A percentile compares a stretch with the other conserved stretches of the same genome.
phyloP scores from a whole-genome alignment of 768 basidiomycete genomes.

The Boletales sp. region DNA sequence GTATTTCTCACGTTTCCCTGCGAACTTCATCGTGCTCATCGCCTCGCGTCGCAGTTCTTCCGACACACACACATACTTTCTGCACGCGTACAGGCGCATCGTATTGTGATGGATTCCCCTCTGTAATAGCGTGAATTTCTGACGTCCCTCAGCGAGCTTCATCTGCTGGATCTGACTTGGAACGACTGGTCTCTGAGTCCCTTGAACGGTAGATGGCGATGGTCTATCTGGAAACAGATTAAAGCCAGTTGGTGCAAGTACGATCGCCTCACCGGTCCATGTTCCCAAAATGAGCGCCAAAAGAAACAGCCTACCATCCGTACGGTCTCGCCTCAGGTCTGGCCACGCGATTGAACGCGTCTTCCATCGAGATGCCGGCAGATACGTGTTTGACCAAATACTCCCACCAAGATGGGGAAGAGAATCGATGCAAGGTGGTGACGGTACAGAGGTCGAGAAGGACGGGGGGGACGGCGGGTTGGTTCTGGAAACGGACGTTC shows the following conservation, averaged over 20 bases:
- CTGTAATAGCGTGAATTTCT: no score
- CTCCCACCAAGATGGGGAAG: constrained; percentile 68
- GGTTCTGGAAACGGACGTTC: not conserved
- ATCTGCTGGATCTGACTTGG: no score
- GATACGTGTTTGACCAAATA: constrained; percentile 61
- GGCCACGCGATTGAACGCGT: constrained; percentile 61
- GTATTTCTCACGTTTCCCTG: no score
- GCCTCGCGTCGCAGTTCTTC: no score
- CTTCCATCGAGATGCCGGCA: constrained; percentile 48
- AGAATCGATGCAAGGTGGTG: constrained; percentile 62
- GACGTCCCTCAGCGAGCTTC: no score
- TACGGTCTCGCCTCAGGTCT: constrained; percentile 48
- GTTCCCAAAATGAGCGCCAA: not conserved
- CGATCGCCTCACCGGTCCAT: constrained; percentile 65
- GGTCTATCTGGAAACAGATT: no score
- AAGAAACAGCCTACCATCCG: not conserved
- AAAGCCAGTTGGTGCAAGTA: constrained; percentile 63
- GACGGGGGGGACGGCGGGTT: constrained; percentile 29
- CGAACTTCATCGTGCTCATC: no score
- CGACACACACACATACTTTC: no score
- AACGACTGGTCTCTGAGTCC: no score
- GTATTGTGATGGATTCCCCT: no score
- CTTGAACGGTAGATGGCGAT: no score
- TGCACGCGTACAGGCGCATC: no score
- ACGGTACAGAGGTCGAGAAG: constrained; percentile 62